Base-by-base conservation (phyloP, 352 stramenopile species). In the Phytophthora cryptogea region DNA sequence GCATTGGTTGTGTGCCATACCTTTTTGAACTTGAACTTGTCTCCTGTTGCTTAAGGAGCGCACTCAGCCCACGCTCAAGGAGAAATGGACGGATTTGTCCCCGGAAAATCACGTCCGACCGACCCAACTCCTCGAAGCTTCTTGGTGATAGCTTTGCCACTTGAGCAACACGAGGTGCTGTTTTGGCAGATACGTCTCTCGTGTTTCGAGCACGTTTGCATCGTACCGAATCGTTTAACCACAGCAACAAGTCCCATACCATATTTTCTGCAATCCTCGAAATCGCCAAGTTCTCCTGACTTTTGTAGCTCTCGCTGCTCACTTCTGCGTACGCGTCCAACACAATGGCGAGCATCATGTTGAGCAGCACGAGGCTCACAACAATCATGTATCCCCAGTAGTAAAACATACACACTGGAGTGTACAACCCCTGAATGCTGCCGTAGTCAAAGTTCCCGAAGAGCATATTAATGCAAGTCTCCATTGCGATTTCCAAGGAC, bases 331-430 rank as follows among this genome's bases (percentile, higher is more conserved):
- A 67, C 4, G 59, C 44, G 26, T 67, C 59, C 46, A 89, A 63
- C 2, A 89, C 77, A 40, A 89, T 89, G 16, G 80, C 80, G 35
- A 89, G 74, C 72, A 89, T 87, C 66, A 89, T 85, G 53, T 88
- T 89, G 32, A 89, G 71, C 46, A 89, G 58, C 31, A 67, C 44
- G 37, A 67, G 59, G 14, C 70, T 80, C 36, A 88, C 73, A 4
- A 88, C 66, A 36, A 86, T 62, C 73, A 89, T 84, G 60, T 85
- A 86, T 5, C 50, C 45, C 80, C 80, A 86, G 60, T 89, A 89
- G 67, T 80, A 89, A 14, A 89, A 39, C 65, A 85, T 78, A 5
- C 68, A 76, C 5, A 83, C 60, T 0, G 67, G 78, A 0, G 58
- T 16, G 43, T 83, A 67, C 6, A 84, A 10, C 48, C 76, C 57